phyloP scores from a whole-genome alignment of 2,329 filamentous ascomycete species.

The Thelonectria discophora region DNA sequence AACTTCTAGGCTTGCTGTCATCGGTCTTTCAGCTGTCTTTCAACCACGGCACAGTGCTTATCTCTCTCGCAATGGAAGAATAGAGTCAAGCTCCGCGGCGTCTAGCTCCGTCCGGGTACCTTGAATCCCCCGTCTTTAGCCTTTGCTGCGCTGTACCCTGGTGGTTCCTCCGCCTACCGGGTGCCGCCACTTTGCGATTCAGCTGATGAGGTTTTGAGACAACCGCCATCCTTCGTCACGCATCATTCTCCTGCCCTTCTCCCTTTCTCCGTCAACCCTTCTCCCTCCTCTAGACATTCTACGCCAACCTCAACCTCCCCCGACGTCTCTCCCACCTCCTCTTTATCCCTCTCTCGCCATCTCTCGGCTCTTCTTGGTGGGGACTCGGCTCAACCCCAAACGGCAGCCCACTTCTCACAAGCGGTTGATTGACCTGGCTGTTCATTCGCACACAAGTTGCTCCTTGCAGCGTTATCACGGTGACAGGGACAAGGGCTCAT shows the following conservation, averaged over 20 bases:
- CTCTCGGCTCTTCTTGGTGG: neutral
- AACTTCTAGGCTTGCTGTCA: neutral
- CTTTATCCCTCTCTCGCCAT: neutral
- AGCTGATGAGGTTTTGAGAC: conserved; percentile 5
- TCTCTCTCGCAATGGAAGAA: conserved; percentile 32
- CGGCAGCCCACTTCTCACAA: conserved; percentile 9
- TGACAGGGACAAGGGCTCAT: conserved; percentile 21
- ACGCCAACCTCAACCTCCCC: neutral
- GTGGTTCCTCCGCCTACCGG: conserved; percentile 10
- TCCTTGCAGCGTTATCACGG: conserved; percentile 1
- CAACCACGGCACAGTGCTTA: conserved; percentile 39
- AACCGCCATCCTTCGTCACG: conserved; percentile 14
- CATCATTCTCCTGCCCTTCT: conserved; percentile 7
- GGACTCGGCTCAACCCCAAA: conserved; percentile 9
- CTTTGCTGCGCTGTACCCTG: conserved; percentile 1
- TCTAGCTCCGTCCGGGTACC: conserved; percentile 25
- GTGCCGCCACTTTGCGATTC: conserved; percentile 22
- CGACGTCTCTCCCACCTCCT: neutral
- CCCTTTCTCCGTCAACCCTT: conserved; percentile 5
- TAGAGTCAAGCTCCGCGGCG: conserved; percentile 33
- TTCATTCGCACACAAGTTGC: neutral
- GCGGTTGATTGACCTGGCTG: neutral
- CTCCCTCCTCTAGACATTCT: neutral
- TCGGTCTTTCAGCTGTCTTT: conserved; percentile 7
- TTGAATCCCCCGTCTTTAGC: conserved; percentile 1